A percentile compares a stretch with the other conserved stretches of the same genome.
phyloP scores from a whole-genome alignment of 2,329 filamentous ascomycete species.

The Pestalotiopsis sp. region DNA sequence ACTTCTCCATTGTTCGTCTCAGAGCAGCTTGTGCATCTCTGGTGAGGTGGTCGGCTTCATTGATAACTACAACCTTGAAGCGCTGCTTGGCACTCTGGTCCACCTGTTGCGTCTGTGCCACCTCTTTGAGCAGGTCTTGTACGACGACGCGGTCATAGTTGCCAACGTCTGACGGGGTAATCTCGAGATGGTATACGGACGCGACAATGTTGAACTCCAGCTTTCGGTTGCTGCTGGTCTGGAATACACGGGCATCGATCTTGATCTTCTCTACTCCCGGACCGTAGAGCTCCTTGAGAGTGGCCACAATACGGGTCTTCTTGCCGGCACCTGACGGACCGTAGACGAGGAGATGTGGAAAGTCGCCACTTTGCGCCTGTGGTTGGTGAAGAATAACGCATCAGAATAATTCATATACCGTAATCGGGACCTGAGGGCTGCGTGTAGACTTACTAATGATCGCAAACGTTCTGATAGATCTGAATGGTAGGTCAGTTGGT shows the following conservation, averaged over 20 bases:
- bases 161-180: conserved; percentile 95
- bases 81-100: conserved; percentile 86
- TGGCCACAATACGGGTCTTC: conserved; percentile 95
- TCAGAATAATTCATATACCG: background rate
- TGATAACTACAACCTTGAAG: conserved; percentile 99
- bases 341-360: conserved; percentile 96
- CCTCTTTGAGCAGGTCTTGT: conserved; percentile 94
- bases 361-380: conserved; percentile 94
- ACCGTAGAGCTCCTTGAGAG: conserved; percentile 91
- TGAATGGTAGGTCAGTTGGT: conserved; percentile 81
- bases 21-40: conserved; percentile 94
- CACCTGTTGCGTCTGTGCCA: conserved; percentile 99
- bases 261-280: conserved; percentile 99
- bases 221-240: conserved; percentile 93
- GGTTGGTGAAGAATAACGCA: conserved; percentile 16
- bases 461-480: conserved; percentile 86
- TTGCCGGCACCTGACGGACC: conserved; percentile 96
- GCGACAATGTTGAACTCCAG: conserved; percentile 99
- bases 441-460: conserved; percentile 69
- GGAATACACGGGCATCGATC: conserved; percentile 96
- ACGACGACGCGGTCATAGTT: conserved; percentile 96
- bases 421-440: conserved; percentile 16
- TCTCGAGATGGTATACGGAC: conserved; percentile 97
- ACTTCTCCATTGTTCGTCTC: conserved; percentile 98
- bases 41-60: conserved; percentile 93